These are phyloP conservation scores for Plasmodium fragile DNA, from an alignment of 169 alveolate genomes.

Conservation along the genomic window DNA sequence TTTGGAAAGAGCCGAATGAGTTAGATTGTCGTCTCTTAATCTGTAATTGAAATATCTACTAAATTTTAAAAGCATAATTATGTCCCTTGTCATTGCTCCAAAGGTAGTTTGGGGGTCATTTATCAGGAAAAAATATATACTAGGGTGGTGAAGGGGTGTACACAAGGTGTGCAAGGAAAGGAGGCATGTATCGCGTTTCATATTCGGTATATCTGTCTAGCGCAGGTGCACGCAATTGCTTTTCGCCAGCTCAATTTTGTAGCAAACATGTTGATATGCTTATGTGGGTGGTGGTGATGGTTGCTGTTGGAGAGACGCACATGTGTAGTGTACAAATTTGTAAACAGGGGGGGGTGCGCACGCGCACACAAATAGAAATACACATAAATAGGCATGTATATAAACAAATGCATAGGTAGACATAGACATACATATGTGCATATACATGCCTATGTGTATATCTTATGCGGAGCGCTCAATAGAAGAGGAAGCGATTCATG, in stretches of 20 bases:
- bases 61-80: neutral
- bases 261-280: neutral
- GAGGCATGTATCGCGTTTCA: neutral
- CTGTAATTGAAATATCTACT: neutral
- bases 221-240: neutral
- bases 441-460: neutral
- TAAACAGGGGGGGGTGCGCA: neutral
- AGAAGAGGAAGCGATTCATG: constrained; percentile 67
- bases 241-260: neutral
- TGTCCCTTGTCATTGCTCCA: neutral
- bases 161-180: neutral
- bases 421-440: neutral
- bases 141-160: neutral
- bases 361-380: neutral
- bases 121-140: neutral
- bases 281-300: neutral
- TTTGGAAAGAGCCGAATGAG: neutral
- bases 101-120: neutral
- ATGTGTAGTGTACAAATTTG: neutral
- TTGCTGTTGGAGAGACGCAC: neutral
- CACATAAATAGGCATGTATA: neutral
- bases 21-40: neutral
- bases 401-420: neutral
- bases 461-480: neutral
- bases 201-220: neutral